A percentile compares a stretch with the other conserved stretches of the same genome.
Conservation (phyloP, 768 basidiomycete genomes). For the Mycena epipterygia region DNA sequence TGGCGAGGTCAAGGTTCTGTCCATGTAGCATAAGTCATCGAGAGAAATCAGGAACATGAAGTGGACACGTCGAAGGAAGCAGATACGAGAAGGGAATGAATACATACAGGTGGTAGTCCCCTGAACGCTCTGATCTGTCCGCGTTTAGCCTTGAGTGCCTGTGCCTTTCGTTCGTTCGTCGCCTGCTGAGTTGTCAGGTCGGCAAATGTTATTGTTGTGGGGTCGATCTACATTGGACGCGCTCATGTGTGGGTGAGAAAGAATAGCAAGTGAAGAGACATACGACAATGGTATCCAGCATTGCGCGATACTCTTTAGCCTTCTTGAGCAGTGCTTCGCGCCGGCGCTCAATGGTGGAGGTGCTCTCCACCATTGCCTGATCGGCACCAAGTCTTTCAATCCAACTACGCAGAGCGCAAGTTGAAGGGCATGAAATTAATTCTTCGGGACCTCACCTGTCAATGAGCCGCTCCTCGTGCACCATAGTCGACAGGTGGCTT, state of each 20-base stretch:
- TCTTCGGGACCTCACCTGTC: constrained; percentile 48
- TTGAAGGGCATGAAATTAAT: neutral
- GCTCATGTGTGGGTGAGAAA: neutral
- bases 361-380: constrained; percentile 41
- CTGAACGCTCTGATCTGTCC: constrained; percentile 61
- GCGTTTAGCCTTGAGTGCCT: constrained; percentile 58
- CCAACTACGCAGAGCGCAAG: constrained; percentile 47
- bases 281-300: constrained; percentile 53
- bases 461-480: constrained; percentile 54
- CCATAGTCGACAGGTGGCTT: constrained; percentile 47
- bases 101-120: constrained; percentile 60
- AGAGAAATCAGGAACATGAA: too few relatives aligned
- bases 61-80: too few relatives aligned
- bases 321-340: constrained; percentile 59
- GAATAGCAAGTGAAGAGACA: neutral
- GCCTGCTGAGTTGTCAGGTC: constrained; percentile 56
- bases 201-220: constrained; percentile 52
- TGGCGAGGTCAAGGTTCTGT: constrained; percentile 63
- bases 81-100: neutral
- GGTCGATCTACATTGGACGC: constrained; percentile 40
- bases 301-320: constrained; percentile 62
- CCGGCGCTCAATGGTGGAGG: constrained; percentile 51
- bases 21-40: neutral
- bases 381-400: constrained; percentile 45
- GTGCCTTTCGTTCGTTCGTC: constrained; percentile 50